Base-by-base conservation (phyloP, 2,329 filamentous ascomycete species). In the Paracoccidioides brasiliensis region DNA sequence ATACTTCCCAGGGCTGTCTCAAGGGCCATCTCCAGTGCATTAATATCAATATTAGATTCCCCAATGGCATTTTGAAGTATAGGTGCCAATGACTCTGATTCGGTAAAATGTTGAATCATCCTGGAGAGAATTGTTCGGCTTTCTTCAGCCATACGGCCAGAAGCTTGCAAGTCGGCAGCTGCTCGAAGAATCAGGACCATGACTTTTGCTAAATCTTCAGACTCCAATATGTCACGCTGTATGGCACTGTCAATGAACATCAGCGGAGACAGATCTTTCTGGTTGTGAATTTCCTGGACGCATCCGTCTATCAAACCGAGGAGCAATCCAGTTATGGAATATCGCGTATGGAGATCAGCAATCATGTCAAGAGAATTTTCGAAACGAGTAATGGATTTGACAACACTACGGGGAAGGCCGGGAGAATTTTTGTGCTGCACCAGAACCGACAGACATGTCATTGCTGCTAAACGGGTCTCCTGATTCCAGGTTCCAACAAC, bases 381-480 rank as follows among this genome's bases (percentile, higher is more conserved):
- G 40, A 71, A 57, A 14, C 68, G 67, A 52, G 68, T 58, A 35
- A 75, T 62, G 28, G 68, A 66, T 67, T 83, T 88, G 35, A 84
- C 79, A 3, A 91, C 82, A 58, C 81, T 80, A 63, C 78, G 79
- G 0, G 88, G 85, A 56, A 95, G 77, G 59, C 81, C 80, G 58
- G 82, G 80, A 3, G 83, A 79, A 3, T 82, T 82, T 66, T 88
- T 83, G 69, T 90, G 85, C 66, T 95, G 87, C 1, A 88, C 86
- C 44, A 97, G 75, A 22, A 95, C 83, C 3, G 87, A 83, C 54
- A 97, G 72, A 65, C 88, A 94, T 10, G 88, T 82, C 0, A 96
- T 76, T 9, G 84, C 90, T 14, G 87, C 81, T 15, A 82, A 78
- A 1, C 85, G 70, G 0, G 87, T 94, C 58, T 90, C 84, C 45